Conservation (phyloP, 768 basidiomycete genomes). For the Podaxis mareebaensis region DNA sequence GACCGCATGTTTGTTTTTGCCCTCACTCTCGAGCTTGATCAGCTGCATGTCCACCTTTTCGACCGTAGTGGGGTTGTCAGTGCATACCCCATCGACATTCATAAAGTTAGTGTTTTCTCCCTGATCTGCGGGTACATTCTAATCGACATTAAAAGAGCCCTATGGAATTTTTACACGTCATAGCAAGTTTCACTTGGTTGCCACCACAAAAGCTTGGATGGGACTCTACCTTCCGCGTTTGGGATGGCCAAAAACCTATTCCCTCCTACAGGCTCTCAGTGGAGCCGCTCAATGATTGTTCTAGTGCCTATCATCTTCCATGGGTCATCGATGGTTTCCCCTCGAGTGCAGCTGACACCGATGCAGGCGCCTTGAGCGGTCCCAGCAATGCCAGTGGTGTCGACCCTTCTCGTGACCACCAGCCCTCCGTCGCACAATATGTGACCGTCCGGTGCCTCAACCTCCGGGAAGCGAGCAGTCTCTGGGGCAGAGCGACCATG, state of each 20-base stretch:
- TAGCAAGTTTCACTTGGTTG: too few species aligned
- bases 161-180: too few species aligned
- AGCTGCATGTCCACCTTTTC: not conserved
- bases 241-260: not conserved
- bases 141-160: too few species aligned
- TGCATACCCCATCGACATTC: too few species aligned
- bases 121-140: too few species aligned
- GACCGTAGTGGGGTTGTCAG: too few species aligned
- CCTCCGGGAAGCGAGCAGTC: not conserved
- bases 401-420: too few species aligned
- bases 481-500: not conserved
- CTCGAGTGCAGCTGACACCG: not conserved
- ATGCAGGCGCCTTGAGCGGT: not conserved
- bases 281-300: not conserved
- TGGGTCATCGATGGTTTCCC: slow-evolving; percentile 2
- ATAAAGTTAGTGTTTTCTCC: too few species aligned
- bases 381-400: too few species aligned
- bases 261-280: not conserved
- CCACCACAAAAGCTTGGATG: too few species aligned
- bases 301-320: not conserved
- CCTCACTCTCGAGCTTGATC: not conserved
- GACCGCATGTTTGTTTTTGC: slow-evolving; percentile 1
- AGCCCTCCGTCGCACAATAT: not conserved
- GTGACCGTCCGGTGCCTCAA: not conserved
- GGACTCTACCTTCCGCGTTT: too few species aligned